phyloP scores from a whole-genome alignment of 768 basidiomycete species.

The Xerocomus potaroensis region DNA sequence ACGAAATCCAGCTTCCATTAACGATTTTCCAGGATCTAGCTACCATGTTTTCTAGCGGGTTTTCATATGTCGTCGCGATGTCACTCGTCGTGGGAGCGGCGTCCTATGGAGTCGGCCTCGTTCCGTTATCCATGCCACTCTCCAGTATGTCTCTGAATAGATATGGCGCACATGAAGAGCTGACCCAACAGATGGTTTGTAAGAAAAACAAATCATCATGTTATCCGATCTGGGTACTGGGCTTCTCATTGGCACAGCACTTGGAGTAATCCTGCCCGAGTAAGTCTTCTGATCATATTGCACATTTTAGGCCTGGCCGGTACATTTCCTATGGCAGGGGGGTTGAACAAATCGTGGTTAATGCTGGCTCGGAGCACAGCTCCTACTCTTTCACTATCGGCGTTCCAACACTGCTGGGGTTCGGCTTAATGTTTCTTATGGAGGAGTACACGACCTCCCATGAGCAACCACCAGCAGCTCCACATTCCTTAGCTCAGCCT shows the following conservation, averaged over 20 bases:
- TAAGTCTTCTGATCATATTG: slow-evolving; percentile 39
- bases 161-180: neutral
- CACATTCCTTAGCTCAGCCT: no score
- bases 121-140: slow-evolving; percentile 71
- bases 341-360: slow-evolving; percentile 53
- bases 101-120: slow-evolving; percentile 66
- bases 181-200: slow-evolving; percentile 29
- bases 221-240: slow-evolving; percentile 71
- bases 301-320: neutral
- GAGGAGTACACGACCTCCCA: slow-evolving; percentile 59
- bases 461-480: slow-evolving; percentile 34
- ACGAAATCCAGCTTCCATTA: neutral
- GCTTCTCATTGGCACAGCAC: slow-evolving; percentile 80
- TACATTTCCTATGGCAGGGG: slow-evolving; percentile 45
- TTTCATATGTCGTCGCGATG: slow-evolving; percentile 38
- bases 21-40: neutral
- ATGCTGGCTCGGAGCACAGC: slow-evolving; percentile 29
- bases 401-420: slow-evolving; percentile 59
- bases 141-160: slow-evolving; percentile 45
- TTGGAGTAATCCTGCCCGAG: slow-evolving; percentile 94
- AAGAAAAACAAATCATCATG: slow-evolving; percentile 42
- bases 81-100: slow-evolving; percentile 54
- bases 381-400: slow-evolving; percentile 55
- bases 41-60: slow-evolving; percentile 22
- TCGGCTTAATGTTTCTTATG: slow-evolving; percentile 53